A percentile compares a stretch with the other conserved stretches of the same genome.
These are phyloP conservation scores for Lachnellula occidentalis DNA, from an alignment of 2,329 filamentous ascomycete genomes.

Conservation along the genomic window DNA sequence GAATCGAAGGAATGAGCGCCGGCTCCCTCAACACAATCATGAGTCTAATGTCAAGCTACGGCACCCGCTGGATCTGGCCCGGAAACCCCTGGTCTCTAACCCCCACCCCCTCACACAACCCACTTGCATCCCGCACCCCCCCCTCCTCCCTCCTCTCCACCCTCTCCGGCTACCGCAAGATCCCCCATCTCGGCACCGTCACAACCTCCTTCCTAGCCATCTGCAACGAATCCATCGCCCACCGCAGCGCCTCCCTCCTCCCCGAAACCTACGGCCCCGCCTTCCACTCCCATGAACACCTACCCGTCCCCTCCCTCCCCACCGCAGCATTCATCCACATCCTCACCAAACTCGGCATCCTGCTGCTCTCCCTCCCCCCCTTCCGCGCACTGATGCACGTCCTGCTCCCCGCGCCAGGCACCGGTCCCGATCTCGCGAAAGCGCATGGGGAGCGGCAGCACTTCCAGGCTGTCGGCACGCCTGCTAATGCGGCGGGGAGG, in stretches of 20 bases:
- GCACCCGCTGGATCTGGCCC: background rate
- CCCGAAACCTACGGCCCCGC: slow-evolving; percentile 1
- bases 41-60: slow-evolving; percentile 3
- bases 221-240: slow-evolving; percentile 1
- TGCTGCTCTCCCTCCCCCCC: background rate
- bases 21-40: slow-evolving; percentile 3
- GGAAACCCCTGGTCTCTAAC: background rate
- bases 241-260: slow-evolving; percentile 3
- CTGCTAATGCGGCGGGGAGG: background rate
- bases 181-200: background rate
- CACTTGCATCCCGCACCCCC: background rate
- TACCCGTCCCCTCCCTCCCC: background rate
- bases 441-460: background rate
- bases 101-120: too few relatives aligned
- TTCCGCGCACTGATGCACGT: background rate
- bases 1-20: slow-evolving; percentile 3
- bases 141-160: background rate
- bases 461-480: background rate
- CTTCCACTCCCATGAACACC: background rate
- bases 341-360: background rate
- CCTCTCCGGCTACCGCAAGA: background rate
- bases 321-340: background rate
- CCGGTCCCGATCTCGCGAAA: background rate
- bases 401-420: background rate
- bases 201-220: slow-evolving; percentile 7